phyloP scores from a whole-genome alignment of 768 basidiomycete species.

The Lactifluus pinguis region DNA sequence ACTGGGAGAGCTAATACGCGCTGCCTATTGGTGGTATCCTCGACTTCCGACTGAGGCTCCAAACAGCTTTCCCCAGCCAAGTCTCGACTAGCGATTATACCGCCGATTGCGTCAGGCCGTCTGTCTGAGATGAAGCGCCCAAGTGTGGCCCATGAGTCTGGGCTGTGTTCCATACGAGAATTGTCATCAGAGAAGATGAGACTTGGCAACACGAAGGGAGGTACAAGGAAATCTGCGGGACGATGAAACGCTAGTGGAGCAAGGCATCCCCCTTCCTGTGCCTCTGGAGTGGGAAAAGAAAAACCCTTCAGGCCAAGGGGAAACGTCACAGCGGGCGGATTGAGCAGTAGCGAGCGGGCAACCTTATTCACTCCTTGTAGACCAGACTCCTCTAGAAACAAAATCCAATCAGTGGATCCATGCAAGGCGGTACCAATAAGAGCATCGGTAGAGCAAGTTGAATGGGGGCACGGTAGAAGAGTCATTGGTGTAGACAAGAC shows the following conservation, averaged over 20 bases:
- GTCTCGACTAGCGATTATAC: slow-evolving; percentile 27
- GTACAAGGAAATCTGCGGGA: slow-evolving; percentile 43
- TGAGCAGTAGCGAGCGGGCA: slow-evolving; percentile 4
- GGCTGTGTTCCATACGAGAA: slow-evolving; percentile 14
- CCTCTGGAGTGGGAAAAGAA: not conserved
- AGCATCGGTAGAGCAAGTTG: not conserved
- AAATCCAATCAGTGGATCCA: slow-evolving; percentile 7
- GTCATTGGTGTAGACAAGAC: slow-evolving; percentile 1
- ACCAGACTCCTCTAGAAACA: slow-evolving; percentile 12
- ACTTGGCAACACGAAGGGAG: slow-evolving; percentile 48
- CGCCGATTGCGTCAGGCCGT: slow-evolving; percentile 29
- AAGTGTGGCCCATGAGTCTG: slow-evolving; percentile 24
- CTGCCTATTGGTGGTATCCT: not conserved
- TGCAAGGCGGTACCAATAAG: slow-evolving; percentile 6
- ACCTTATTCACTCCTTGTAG: slow-evolving; percentile 1
- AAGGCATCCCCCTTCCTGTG: slow-evolving; percentile 16
- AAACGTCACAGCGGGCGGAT: slow-evolving; percentile 15
- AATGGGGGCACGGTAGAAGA: slow-evolving; percentile 3
- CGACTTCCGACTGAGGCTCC: not conserved
- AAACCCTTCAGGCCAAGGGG: slow-evolving; percentile 17
- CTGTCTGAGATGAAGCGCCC: slow-evolving; percentile 24
- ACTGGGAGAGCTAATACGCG: not conserved
- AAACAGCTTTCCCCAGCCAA: slow-evolving; percentile 11
- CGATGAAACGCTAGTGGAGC: slow-evolving; percentile 26
- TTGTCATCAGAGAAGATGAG: slow-evolving; percentile 24